Percentiles rank a stretch among this genome's conserved stretches.
phyloP scores from a whole-genome alignment of 441 rosid species.

The Eutrema salsugineum region DNA sequence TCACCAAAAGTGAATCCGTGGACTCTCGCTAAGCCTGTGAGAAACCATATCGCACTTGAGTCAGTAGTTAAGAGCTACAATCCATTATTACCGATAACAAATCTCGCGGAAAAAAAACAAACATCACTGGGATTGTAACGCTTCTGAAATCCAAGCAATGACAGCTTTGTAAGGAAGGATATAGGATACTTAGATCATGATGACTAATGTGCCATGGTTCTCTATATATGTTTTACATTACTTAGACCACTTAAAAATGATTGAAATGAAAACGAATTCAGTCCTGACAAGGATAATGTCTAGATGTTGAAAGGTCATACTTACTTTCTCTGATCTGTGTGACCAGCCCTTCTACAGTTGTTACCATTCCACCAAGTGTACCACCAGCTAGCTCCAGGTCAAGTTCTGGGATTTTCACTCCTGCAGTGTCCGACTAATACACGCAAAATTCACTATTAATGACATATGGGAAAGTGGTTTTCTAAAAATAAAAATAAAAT shows the following conservation, averaged over 20 bases:
- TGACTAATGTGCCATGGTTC: background rate
- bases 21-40: constrained; percentile 82
- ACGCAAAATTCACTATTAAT: background rate
- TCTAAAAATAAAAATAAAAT: background rate
- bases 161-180: background rate
- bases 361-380: constrained; percentile 85
- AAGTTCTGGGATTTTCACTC: constrained; percentile 78
- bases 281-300: background rate
- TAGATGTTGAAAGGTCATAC: constrained; percentile 26
- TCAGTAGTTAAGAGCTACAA: background rate
- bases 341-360: constrained; percentile 94
- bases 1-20: constrained; percentile 97
- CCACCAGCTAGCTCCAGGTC: constrained; percentile 92
- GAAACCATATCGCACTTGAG: background rate
- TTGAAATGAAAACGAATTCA: background rate
- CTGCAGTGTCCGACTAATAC: constrained; percentile 89
- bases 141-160: background rate
- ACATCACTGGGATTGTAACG: background rate
- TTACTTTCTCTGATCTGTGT: constrained; percentile 92
- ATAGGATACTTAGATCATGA: background rate
- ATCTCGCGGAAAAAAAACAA: background rate
- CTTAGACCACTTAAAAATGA: background rate
- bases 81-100: background rate
- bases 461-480: background rate
- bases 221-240: background rate